A percentile compares a stretch with the other conserved stretches of the same genome.
phyloP scores from a whole-genome alignment of 345 rosid species.

The Salix viminalis region DNA sequence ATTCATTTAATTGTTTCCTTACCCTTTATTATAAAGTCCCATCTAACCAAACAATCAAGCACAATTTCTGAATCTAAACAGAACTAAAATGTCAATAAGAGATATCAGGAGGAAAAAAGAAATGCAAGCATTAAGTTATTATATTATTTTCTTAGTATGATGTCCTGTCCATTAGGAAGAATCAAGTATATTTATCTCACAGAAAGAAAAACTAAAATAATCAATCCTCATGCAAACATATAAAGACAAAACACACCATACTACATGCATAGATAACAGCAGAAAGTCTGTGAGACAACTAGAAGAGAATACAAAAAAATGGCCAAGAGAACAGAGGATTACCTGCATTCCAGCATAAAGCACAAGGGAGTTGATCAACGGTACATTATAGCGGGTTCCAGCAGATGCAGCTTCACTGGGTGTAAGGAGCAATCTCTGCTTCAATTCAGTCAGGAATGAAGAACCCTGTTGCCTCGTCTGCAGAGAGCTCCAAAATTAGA shows the following conservation, averaged over 20 bases:
- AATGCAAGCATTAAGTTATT: not conserved
- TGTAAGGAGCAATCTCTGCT: constrained; percentile 72
- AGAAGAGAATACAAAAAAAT: not conserved
- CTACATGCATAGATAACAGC: not conserved
- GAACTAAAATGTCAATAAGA: not conserved
- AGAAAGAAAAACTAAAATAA: not conserved
- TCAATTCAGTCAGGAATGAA: constrained; percentile 65
- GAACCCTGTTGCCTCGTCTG: constrained; percentile 79
- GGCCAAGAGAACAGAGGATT: not conserved
- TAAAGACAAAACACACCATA: not conserved
- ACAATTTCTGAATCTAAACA: not conserved
- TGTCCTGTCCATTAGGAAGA: not conserved
- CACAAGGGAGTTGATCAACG: constrained; percentile 91
- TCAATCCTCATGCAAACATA: not conserved
- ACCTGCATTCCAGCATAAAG: constrained; percentile 99
- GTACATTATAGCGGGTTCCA: constrained; percentile 83
- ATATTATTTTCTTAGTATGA: not conserved
- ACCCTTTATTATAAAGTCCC: not conserved
- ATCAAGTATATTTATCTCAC: not conserved
- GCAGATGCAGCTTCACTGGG: constrained; percentile 75
- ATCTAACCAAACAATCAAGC: not conserved
- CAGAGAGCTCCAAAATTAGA: constrained; percentile 2
- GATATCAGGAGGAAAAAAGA: not conserved
- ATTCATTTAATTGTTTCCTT: not conserved
- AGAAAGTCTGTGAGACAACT: not conserved